These are phyloP conservation scores for Claviceps fusiformis DNA, from an alignment of 2,329 filamentous ascomycete genomes.

Conservation along the genomic window DNA sequence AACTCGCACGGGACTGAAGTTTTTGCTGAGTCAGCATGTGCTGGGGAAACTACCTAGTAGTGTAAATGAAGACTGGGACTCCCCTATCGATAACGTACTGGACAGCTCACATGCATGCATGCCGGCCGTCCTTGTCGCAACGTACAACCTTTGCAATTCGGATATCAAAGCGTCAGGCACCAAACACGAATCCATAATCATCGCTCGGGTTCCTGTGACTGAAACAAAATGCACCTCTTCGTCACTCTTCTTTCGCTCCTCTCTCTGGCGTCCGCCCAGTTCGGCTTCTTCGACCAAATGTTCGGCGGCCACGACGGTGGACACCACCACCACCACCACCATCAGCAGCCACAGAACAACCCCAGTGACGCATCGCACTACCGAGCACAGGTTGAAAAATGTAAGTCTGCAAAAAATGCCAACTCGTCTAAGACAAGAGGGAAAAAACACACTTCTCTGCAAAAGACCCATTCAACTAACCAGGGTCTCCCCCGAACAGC, in stretches of 20 bases:
- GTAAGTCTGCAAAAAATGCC: constrained; percentile 28
- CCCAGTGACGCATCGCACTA: constrained; percentile 77
- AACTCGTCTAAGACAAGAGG: no score
- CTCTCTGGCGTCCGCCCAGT: constrained; percentile 58
- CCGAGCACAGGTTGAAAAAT: constrained; percentile 51
- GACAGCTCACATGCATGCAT: neutral
- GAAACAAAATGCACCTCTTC: constrained; percentile 17
- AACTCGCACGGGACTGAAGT: constrained; percentile 1
- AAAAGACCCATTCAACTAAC: neutral
- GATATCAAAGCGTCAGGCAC: neutral
- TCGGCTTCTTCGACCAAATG: constrained; percentile 96
- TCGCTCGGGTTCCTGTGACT: neutral
- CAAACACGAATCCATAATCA: neutral
- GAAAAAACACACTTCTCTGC: no score
- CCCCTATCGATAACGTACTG: constrained; percentile 1
- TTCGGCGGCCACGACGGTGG: constrained; percentile 50
- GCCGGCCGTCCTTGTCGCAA: neutral
- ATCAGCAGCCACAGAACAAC: constrained; percentile 54
- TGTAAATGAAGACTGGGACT: no score
- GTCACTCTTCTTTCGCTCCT: constrained; percentile 45
- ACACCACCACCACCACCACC: constrained; percentile 24
- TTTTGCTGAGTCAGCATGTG: constrained; percentile 2
- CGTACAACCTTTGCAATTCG: neutral
- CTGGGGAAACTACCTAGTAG: no score
- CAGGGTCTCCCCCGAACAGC: constrained; percentile 30